Percentiles rank a stretch among this genome's conserved stretches.
These are phyloP conservation scores for Ogataea nakhonphanomensis DNA, from an alignment of 805 yeast genomes.

Conservation along the genomic window DNA sequence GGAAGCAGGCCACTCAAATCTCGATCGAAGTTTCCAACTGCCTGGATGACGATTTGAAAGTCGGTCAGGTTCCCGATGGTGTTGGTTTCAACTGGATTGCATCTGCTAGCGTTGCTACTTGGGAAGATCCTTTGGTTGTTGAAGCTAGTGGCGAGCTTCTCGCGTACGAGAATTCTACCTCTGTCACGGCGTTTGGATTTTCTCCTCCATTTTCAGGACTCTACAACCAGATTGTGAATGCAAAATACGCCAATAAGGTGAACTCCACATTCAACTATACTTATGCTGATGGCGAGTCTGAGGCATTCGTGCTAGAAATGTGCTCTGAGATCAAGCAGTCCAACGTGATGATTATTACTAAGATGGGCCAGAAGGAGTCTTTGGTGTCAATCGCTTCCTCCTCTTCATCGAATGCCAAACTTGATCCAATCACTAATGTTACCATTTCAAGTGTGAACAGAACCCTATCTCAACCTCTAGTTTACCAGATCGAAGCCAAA, in stretches of 20 bases:
- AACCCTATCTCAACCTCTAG: slow-evolving; percentile 32
- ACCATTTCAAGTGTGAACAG: slow-evolving; percentile 21
- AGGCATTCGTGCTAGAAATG: slow-evolving; percentile 31
- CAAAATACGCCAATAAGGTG: slow-evolving; percentile 34
- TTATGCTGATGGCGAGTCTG: slow-evolving; percentile 36
- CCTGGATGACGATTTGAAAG: slow-evolving; percentile 35
- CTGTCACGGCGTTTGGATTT: slow-evolving; percentile 32
- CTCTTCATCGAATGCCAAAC: slow-evolving; percentile 25
- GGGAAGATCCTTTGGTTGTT: slow-evolving; percentile 44
- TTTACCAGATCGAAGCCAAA: slow-evolving; percentile 19
- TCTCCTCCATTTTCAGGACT: slow-evolving; percentile 38
- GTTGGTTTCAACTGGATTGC: slow-evolving; percentile 58
- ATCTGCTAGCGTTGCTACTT: slow-evolving; percentile 52
- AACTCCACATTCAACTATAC: slow-evolving; percentile 36
- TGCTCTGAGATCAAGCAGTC: slow-evolving; percentile 32
- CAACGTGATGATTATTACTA: slow-evolving; percentile 37
- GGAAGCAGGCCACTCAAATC: slow-evolving; percentile 42
- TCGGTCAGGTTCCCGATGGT: slow-evolving; percentile 30
- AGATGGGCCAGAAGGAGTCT: slow-evolving; percentile 40
- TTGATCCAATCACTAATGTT: slow-evolving; percentile 20
- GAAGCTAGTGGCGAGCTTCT: slow-evolving; percentile 38
- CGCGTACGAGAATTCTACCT: slow-evolving; percentile 28
- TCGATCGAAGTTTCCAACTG: slow-evolving; percentile 55
- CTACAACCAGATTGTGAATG: slow-evolving; percentile 38
- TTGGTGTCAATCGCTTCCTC: slow-evolving; percentile 24